A percentile compares a stretch with the other conserved stretches of the same genome.
Evolutionary conservation across 2,329 filamentous ascomycete species (phyloP).

Genomic region (Aspergillus versicolor): DNA sequence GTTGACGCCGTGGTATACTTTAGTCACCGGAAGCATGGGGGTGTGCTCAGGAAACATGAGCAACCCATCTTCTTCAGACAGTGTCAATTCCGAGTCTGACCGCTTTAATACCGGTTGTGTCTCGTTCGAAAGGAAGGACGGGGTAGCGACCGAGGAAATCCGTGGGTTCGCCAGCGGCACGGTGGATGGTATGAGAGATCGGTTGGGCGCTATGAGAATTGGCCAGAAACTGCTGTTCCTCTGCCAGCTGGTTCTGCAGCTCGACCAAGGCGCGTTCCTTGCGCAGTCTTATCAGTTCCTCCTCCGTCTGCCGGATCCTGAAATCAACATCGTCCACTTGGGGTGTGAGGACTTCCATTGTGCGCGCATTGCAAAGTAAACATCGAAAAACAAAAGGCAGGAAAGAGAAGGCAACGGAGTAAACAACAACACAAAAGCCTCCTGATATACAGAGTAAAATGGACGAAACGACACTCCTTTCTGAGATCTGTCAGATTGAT

Average conservation of each 20-base stretch:
- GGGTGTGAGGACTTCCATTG: not conserved
- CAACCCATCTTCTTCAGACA: not conserved
- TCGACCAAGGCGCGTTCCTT: constrained; percentile 10
- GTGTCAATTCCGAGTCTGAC: not conserved
- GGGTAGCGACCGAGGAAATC: not conserved
- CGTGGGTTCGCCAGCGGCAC: not conserved
- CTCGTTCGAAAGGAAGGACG: not conserved
- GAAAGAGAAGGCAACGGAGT: not conserved
- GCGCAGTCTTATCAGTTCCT: constrained; percentile 1
- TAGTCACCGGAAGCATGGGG: not conserved
- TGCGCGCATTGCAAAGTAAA: not conserved
- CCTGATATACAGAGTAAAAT: too few species aligned
- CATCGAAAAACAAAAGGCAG: not conserved
- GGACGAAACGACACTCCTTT: not conserved
- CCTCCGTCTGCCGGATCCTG: not conserved
- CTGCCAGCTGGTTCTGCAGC: constrained; percentile 3
- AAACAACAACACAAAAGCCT: not conserved
- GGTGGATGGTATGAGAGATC: not conserved
- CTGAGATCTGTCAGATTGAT: not conserved
- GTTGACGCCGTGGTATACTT: not conserved
- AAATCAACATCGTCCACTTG: not conserved
- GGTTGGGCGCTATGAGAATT: not conserved
- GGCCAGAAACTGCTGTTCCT: not conserved
- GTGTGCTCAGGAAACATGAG: not conserved
- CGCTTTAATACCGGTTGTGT: not conserved